Conservation (phyloP, 1,284 basidiomycete species). For the Apiotrichum akiyoshidainum region DNA sequence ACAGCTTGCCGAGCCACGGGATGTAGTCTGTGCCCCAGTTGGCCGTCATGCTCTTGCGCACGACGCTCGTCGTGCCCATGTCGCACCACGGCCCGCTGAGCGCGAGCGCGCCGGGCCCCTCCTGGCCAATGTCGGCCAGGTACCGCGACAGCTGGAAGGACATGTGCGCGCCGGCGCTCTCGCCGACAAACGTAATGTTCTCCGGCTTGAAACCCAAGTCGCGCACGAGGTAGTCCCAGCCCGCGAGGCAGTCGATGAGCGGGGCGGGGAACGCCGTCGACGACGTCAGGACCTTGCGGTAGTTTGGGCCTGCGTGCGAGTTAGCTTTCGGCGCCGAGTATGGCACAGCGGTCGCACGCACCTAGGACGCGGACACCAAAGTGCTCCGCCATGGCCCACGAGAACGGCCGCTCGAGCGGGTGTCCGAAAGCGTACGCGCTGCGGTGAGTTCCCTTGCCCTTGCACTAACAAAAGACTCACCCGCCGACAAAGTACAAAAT, state of each 20-base stretch:
- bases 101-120: constrained; percentile 6
- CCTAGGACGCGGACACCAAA: constrained; percentile 14
- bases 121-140: constrained; percentile 10
- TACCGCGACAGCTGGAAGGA: constrained; percentile 15
- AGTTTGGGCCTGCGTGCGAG: constrained; percentile 7
- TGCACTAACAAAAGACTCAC: neutral
- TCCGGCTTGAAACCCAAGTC: constrained; percentile 14
- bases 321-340: neutral
- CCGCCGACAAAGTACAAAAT: constrained; percentile 30
- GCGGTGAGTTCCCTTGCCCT: neutral
- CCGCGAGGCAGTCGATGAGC: constrained; percentile 20
- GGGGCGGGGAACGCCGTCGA: constrained; percentile 16
- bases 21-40: constrained; percentile 15
- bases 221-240: constrained; percentile 15
- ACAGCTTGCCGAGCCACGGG: constrained; percentile 3
- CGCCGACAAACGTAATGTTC: constrained; percentile 15
- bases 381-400: constrained; percentile 11
- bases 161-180: constrained; percentile 21
- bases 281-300: constrained; percentile 17
- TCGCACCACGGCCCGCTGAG: constrained; percentile 16
- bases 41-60: neutral
- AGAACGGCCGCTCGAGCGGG: constrained; percentile 14
- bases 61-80: neutral
- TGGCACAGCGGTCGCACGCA: neutral
- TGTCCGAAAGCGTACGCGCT: constrained; percentile 19